Conservation (phyloP, 2,329 filamentous ascomycete species). For the Pseudogymnoascus sp. region DNA sequence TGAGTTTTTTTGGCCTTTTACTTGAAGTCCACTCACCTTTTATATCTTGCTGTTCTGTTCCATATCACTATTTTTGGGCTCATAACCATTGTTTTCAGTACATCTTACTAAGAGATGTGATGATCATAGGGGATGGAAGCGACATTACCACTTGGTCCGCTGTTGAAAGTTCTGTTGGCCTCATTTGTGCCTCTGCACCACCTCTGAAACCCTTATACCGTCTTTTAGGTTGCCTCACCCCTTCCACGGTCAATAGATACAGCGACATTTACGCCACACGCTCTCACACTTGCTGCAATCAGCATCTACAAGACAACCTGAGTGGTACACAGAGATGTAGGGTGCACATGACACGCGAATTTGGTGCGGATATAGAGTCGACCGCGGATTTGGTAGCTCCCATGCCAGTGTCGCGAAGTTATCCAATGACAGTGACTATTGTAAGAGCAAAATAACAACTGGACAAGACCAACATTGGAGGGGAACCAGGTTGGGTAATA, state of each 20-base stretch:
- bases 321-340: not conserved
- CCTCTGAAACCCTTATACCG: conserved; percentile 16
- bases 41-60: not conserved
- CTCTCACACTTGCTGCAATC: not conserved
- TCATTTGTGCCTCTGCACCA: conserved; percentile 17
- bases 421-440: not conserved
- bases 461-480: no score
- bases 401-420: not conserved
- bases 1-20: conserved; percentile 5
- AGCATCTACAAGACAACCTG: not conserved
- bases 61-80: not conserved
- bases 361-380: not conserved
- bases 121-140: conserved; percentile 11
- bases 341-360: not conserved
- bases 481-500: no score
- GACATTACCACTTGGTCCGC: conserved; percentile 15
- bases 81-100: not conserved
- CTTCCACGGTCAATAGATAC: not conserved
- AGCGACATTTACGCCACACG: not conserved
- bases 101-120: not conserved
- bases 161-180: conserved; percentile 13
- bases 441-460: not conserved
- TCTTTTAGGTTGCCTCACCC: not conserved
- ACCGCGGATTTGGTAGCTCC: not conserved
- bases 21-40: not conserved